Evolutionary conservation across 2,329 filamentous ascomycete species (phyloP), one percentile per base, ranked within the genome.

Genomic region (Plectosphaerella plurivora): DNA sequence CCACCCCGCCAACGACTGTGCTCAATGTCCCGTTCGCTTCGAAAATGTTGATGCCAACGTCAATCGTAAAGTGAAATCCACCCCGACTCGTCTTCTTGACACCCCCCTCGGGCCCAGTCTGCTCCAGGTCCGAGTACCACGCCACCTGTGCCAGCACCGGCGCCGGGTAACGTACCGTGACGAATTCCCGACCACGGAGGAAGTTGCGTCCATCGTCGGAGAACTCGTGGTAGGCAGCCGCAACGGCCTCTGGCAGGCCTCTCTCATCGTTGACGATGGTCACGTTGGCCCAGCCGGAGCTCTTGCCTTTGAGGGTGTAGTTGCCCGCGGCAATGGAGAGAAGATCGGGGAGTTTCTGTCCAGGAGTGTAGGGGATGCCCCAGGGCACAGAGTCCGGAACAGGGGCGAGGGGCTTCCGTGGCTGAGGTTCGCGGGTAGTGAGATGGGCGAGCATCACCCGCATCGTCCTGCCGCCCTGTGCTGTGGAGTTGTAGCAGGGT

Each of bases 401-500:
- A 6, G 18, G 16, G 5, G 28, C n/a, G 12, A 51, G n/a, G 61
- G 59, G 3, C 53, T 49, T 33, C 28, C 28, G 47, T 66, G 47
- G 14, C 2, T 59, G 28, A 2, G 69, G 66, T 20, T 62, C 48
- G 2, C 72, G 65, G 45, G 53, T 62, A 0, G 61, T 66, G 3
- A 73, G 59, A 8, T 53, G 59, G 0, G 73, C 72, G 6, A 76
- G 12, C 68, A 75, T 73, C 5, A 73, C 53, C 11, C 71, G 66
- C 35, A 67, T 62, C 5, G 61, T 64, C 1, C 69, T 62, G 4
- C 65, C 68, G 1, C 69, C 71, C 0, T 60, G 64, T 4, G 63
- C 68, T 0, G 66, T 73, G 0, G 70, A 74, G 1, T 57, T 54
- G 10, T 64, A 66, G 51, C 73, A 75, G 3, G 64, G 61, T 0